Conservation (phyloP, 768 basidiomycete species). For the Phaffia australis region DNA sequence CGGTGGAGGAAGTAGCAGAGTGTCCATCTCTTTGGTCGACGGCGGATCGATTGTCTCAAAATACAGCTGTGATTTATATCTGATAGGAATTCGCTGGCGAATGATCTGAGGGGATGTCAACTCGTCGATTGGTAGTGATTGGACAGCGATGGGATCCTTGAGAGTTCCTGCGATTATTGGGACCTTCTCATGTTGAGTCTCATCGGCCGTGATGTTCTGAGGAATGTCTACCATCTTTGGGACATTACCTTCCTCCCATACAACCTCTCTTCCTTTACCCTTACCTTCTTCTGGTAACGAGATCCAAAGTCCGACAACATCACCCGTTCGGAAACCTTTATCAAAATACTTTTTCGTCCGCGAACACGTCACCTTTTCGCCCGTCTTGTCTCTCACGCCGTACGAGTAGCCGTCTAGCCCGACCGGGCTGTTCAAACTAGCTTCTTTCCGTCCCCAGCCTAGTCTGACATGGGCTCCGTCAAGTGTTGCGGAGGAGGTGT, state of each 20-base stretch:
- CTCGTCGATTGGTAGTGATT: neutral
- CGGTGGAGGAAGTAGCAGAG: conserved; percentile 61
- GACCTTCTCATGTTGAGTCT: neutral
- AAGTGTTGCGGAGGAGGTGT: conserved; percentile 44
- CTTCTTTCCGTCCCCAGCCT: conserved; percentile 86
- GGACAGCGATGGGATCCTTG: neutral
- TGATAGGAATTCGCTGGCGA: conserved; percentile 84
- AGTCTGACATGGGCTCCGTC: conserved; percentile 76
- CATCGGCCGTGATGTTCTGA: too few relatives aligned
- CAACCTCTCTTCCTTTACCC: conserved; percentile 8
- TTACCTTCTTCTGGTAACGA: conserved; percentile 50
- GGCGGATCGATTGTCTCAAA: conserved; percentile 88
- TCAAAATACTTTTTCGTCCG: conserved; percentile 65
- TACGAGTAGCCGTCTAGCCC: conserved; percentile 92
- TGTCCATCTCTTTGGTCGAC: conserved; percentile 80
- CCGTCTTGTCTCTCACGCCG: conserved; percentile 78
- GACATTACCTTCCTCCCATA: neutral
- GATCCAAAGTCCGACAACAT: conserved; percentile 65
- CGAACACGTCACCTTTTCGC: conserved; percentile 79
- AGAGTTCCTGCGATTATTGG: neutral
- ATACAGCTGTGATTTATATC: conserved; percentile 91
- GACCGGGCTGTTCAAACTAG: conserved; percentile 82
- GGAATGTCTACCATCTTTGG: neutral
- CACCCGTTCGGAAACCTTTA: conserved; percentile 57
- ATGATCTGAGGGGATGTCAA: conserved; percentile 44